A percentile compares a stretch with the other conserved stretches of the same genome.
Conservation (phyloP, 208 protist genomes). For the Trypanosoma platydactyli region DNA sequence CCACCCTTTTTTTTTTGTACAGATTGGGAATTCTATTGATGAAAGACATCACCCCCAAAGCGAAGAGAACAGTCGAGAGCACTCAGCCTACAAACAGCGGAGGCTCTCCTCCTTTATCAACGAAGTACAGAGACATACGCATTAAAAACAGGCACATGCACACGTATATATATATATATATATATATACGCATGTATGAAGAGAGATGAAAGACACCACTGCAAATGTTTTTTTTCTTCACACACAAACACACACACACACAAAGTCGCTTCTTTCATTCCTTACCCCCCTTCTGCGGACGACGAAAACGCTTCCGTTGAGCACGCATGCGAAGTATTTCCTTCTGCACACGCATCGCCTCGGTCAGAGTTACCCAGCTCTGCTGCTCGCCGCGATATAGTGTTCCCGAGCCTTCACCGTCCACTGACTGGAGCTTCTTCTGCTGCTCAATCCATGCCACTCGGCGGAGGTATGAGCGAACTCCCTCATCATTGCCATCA, state of each 20-base stretch:
- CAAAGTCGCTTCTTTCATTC: neutral
- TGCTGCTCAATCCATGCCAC: slow-evolving; percentile 59
- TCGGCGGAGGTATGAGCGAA: slow-evolving; percentile 62
- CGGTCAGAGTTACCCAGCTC: slow-evolving; percentile 45
- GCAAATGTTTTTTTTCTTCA: slow-evolving; percentile 5
- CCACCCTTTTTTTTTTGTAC: no score
- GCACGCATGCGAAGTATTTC: slow-evolving; percentile 52
- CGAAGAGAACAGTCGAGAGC: no score
- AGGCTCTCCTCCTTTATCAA: no score
- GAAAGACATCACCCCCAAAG: no score
- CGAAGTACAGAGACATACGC: no score
- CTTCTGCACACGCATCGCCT: slow-evolving; percentile 41
- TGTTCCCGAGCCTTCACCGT: slow-evolving; percentile 18
- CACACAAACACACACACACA: neutral
- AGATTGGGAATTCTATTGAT: no score
- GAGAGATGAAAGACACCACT: neutral
- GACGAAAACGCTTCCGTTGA: slow-evolving; percentile 54
- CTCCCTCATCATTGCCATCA: slow-evolving; percentile 33
- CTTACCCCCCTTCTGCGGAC: slow-evolving; percentile 28
- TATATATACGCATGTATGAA: neutral
- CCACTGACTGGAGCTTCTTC: slow-evolving; percentile 27
- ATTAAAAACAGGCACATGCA: neutral
- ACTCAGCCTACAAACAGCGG: no score
- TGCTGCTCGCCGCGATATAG: slow-evolving; percentile 16
- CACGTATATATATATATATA: slow-evolving; percentile 13